These are phyloP conservation scores for Elaeagnus macrophylla DNA, from an alignment of 306 rosid species.

Conservation along the genomic window DNA sequence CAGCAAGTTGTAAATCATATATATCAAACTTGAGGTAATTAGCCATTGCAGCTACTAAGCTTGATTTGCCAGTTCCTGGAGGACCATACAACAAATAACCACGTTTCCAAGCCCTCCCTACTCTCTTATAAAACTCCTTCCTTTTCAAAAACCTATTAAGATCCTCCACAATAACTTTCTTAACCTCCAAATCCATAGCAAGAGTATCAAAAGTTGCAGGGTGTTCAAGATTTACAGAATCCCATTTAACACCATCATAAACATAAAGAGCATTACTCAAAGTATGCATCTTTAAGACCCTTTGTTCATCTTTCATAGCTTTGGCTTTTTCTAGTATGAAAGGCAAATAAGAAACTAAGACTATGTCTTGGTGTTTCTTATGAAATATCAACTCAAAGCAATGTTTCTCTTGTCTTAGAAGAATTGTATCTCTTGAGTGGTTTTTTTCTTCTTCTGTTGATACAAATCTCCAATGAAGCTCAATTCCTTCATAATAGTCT, in stretches of 20 bases:
- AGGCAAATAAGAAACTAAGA: slow-evolving; percentile 21
- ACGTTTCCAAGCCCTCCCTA: slow-evolving; percentile 30
- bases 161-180: slow-evolving; percentile 17
- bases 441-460: slow-evolving; percentile 2
- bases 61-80: slow-evolving; percentile 29
- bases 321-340: slow-evolving; percentile 16
- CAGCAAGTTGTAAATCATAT: neutral
- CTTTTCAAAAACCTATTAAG: slow-evolving; percentile 29
- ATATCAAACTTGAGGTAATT: slow-evolving; percentile 4
- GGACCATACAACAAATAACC: slow-evolving; percentile 37
- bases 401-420: no score
- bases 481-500: slow-evolving; percentile 13
- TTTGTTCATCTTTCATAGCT: slow-evolving; percentile 13
- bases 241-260: slow-evolving; percentile 5
- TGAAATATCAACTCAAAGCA: slow-evolving; percentile 20
- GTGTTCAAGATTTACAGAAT: slow-evolving; percentile 30
- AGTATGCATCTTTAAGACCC: slow-evolving; percentile 11
- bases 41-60: slow-evolving; percentile 44
- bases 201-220: slow-evolving; percentile 32
- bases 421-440: slow-evolving; percentile 2
- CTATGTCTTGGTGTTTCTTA: slow-evolving; percentile 21
- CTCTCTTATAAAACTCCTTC: slow-evolving; percentile 25
- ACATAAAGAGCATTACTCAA: slow-evolving; percentile 5
- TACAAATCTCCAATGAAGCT: slow-evolving; percentile 22
- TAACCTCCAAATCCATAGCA: slow-evolving; percentile 28